A percentile compares a stretch with the other conserved stretches of the same genome.
phyloP scores from a whole-genome alignment of 2,329 filamentous ascomycete species.

The Sporothrix phasma region DNA sequence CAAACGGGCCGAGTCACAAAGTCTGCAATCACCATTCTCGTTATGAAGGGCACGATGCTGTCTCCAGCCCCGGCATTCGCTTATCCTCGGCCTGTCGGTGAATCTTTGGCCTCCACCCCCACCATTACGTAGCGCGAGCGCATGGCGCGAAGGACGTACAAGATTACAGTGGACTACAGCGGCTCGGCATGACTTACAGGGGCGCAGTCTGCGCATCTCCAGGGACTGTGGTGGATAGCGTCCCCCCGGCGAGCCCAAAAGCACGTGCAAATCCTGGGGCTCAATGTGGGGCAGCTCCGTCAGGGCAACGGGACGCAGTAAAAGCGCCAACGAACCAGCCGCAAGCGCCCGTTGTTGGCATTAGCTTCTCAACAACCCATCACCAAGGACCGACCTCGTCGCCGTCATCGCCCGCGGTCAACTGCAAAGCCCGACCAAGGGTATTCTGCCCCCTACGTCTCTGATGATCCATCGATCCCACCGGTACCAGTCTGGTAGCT shows the following conservation, averaged over 20 bases:
- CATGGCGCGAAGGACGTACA: neutral
- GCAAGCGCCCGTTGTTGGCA: no score
- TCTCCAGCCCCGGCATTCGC: neutral
- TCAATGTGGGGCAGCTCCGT: neutral
- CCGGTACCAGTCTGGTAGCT: neutral
- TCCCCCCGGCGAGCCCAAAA: neutral
- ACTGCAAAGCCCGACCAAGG: no score
- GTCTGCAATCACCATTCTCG: neutral
- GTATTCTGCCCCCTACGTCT: no score
- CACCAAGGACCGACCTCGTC: no score
- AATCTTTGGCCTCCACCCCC: neutral
- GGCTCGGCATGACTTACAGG: neutral
- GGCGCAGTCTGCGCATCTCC: no score
- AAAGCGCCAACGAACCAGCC: no score
- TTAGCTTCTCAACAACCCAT: no score
- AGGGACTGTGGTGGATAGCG: neutral
- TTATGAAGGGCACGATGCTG: neutral
- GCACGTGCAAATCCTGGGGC: slow-evolving; percentile 10
- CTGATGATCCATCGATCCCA: no score
- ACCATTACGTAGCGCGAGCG: neutral
- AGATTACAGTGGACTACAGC: neutral
- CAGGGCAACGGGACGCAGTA: neutral
- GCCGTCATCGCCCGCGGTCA: no score
- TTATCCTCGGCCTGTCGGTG: slow-evolving; percentile 13
- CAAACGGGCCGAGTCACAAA: neutral